These are phyloP conservation scores for Hypoxylon sp. DNA, from an alignment of 2,329 filamentous ascomycete genomes.

Conservation along the genomic window DNA sequence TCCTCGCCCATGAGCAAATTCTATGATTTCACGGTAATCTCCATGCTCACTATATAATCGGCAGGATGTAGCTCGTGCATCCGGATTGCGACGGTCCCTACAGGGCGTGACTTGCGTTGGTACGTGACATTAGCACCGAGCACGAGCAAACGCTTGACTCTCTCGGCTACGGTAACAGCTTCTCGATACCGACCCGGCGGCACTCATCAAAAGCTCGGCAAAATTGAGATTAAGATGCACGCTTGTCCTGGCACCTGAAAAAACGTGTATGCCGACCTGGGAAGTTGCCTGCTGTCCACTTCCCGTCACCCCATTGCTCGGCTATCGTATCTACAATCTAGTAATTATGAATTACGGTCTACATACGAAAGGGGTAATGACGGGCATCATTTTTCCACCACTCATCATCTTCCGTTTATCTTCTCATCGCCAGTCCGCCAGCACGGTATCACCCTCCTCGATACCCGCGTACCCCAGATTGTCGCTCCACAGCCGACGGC, in stretches of 20 bases:
- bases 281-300: constrained; percentile 1
- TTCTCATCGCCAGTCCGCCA: constrained; percentile 36
- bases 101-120: constrained; percentile 29
- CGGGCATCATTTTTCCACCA: constrained; percentile 3
- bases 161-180: constrained; percentile 19
- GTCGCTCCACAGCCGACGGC: constrained; percentile 35
- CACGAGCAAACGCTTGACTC: constrained; percentile 12
- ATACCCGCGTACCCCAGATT: constrained; percentile 32
- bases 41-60: constrained; percentile 4
- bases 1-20: constrained; percentile 18
- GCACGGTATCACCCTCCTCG: constrained; percentile 37
- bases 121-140: constrained; percentile 23
- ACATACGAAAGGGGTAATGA: not conserved
- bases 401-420: constrained; percentile 12
- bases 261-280: constrained; percentile 24
- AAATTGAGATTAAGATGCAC: constrained; percentile 13
- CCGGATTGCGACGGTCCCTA: constrained; percentile 37
- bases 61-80: constrained; percentile 21
- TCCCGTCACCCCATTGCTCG: constrained; percentile 12
- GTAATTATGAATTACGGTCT: constrained; percentile 8
- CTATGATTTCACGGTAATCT: constrained; percentile 12
- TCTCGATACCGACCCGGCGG: constrained; percentile 41
- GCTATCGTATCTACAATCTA: constrained; percentile 5
- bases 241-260: not conserved
- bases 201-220: constrained; percentile 38